Conservation (phyloP, 176 grass and related monocot genomes). For the Avena atlantica region DNA sequence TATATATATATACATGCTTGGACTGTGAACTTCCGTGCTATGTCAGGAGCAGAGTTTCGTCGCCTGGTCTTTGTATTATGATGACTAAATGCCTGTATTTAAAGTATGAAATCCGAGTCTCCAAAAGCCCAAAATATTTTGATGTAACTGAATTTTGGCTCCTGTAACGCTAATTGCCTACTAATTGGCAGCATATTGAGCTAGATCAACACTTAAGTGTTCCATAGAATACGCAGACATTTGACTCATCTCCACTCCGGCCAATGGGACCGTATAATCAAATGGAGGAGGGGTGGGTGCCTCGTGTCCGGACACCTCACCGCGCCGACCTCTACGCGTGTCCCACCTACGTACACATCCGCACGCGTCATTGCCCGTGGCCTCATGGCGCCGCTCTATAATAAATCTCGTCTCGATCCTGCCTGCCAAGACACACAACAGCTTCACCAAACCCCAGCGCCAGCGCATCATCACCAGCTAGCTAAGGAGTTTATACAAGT, state of each 20-base stretch:
- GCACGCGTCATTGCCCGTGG: not conserved
- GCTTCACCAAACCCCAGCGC: too few species aligned
- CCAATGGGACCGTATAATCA: not conserved
- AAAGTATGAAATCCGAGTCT: too few species aligned
- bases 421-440: not conserved
- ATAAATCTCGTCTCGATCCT: not conserved
- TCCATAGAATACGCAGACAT: not conserved
- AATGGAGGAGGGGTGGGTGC: not conserved
- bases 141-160: not conserved
- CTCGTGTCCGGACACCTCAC: conserved; percentile 23
- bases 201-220: not conserved
- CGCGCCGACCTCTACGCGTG: conserved; percentile 4
- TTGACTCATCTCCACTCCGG: not conserved
- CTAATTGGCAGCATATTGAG: not conserved
- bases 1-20: too few species aligned
- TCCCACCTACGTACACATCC: not conserved
- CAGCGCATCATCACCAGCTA: not conserved
- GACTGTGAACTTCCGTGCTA: too few species aligned
- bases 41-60: too few species aligned
- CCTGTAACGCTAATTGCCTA: too few species aligned
- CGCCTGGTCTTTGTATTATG: too few species aligned
- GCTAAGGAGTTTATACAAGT: too few species aligned
- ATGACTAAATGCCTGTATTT: too few species aligned
- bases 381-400: not conserved
- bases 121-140: too few species aligned